Conservation (phyloP, 257 asterid genomes). For the Nicotiana knightiana region DNA sequence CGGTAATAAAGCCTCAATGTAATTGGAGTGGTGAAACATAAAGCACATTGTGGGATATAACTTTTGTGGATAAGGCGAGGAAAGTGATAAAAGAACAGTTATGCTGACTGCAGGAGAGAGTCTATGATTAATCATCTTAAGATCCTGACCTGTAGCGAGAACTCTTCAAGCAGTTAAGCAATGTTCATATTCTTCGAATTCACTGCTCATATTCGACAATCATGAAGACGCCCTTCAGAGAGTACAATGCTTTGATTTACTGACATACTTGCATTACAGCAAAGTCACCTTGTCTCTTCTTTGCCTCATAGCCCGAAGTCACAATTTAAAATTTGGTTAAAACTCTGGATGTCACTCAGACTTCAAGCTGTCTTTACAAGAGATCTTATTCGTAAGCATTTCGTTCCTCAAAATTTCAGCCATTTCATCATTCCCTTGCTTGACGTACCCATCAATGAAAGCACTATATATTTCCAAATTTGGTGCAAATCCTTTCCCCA, state of each 20-base stretch:
- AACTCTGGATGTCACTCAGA: neutral
- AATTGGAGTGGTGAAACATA: neutral
- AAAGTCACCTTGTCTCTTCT: neutral
- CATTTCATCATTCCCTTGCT: constrained; percentile 44
- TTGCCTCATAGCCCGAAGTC: neutral
- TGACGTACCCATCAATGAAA: constrained; percentile 53
- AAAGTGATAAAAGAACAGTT: neutral
- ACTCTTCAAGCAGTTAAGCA: neutral
- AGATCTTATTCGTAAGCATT: constrained; percentile 26
- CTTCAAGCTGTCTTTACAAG: constrained; percentile 14
- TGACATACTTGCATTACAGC: neutral
- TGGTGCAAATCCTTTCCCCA: constrained; percentile 57
- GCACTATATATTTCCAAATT: constrained; percentile 44
- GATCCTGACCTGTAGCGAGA: neutral
- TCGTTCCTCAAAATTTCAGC: constrained; percentile 50
- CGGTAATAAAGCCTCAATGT: neutral
- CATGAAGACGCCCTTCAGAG: neutral
- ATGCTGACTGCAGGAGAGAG: neutral
- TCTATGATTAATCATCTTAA: neutral
- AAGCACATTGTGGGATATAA: neutral
- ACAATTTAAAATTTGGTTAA: neutral
- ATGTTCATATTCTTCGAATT: neutral
- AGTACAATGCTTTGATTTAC: neutral
- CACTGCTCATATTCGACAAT: neutral
- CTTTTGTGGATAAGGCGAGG: neutral